These are phyloP conservation scores for Ajuga reptans DNA, from an alignment of 305 asterid genomes.

Conservation along the genomic window DNA sequence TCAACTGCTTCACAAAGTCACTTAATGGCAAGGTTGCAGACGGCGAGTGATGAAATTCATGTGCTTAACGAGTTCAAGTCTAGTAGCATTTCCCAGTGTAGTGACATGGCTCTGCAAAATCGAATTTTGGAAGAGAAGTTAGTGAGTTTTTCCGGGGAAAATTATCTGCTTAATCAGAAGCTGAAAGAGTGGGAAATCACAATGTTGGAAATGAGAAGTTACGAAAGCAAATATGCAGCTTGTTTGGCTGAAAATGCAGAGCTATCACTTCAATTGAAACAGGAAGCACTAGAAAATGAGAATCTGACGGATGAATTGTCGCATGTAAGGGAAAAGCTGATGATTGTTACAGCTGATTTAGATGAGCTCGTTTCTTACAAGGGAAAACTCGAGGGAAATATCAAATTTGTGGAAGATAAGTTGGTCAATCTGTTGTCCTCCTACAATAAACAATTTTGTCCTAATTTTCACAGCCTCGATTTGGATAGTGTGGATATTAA, in stretches of 20 bases:
- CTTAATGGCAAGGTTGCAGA: slow-evolving; percentile 55
- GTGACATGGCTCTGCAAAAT: slow-evolving; percentile 62
- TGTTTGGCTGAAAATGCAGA: slow-evolving; percentile 60
- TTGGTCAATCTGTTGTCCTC: slow-evolving; percentile 43
- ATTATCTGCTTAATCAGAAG: slow-evolving; percentile 51
- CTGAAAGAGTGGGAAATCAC: slow-evolving; percentile 44
- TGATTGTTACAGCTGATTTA: slow-evolving; percentile 39
- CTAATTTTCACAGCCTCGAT: slow-evolving; percentile 29
- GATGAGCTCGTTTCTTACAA: slow-evolving; percentile 48
- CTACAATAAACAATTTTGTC: slow-evolving; percentile 29
- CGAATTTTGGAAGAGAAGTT: slow-evolving; percentile 59
- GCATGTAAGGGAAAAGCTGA: slow-evolving; percentile 40
- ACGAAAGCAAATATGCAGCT: slow-evolving; percentile 48
- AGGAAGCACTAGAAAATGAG: slow-evolving; percentile 43
- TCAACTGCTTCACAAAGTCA: slow-evolving; percentile 52
- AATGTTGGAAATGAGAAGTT: slow-evolving; percentile 32
- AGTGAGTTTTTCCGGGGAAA: slow-evolving; percentile 39
- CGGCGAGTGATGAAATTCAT: slow-evolving; percentile 52
- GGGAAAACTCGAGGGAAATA: slow-evolving; percentile 44
- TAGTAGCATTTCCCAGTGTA: slow-evolving; percentile 45
- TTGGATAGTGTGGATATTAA: slow-evolving; percentile 34
- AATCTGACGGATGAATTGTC: slow-evolving; percentile 46
- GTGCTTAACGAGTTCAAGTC: slow-evolving; percentile 55
- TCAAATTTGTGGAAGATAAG: slow-evolving; percentile 45
- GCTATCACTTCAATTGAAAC: slow-evolving; percentile 47